Base-by-base conservation (phyloP, 495 filamentous ascomycete species). In the Hyaloscypha hepaticicola region DNA sequence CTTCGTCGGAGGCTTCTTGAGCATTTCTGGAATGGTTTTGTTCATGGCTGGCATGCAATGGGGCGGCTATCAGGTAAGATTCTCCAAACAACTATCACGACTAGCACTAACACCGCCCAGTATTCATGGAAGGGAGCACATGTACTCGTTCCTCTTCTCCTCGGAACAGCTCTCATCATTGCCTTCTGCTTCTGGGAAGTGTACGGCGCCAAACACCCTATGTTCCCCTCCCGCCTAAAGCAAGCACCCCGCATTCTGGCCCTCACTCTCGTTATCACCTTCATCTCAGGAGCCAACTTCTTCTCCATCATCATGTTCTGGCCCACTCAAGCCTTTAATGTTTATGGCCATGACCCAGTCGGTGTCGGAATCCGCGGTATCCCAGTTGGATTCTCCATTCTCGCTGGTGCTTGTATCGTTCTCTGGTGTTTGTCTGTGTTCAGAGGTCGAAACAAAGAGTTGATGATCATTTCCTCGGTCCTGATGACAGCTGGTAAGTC, bases 241-340 rank as follows among this genome's bases (percentile, higher is more conserved):
- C 82, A 87, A 68, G 85, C 84, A 27, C 85, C 88, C 49, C 82
- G 87, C 3, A 88, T 84, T 8, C 77, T 92, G 3, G 75, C 78
- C 21, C 74, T 91, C 6, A 91, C 87, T 0, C 76, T 92, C 2
- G 72, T 92, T 58, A 91, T 92, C 70, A 91, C 88, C 16, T 89
- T 88, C 74, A 89, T 92, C 58, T 87, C 83, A 7, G 88, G 89
- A 5, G 87, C 88, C 63, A 90, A 90, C 69, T 92, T 90, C 82
- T 90, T 91, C 77, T 85, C 85, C 11, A 83, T 90, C 8, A 73
- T 92, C 49, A 82, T 92, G 74, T 87, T 92, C 68, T 91, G 88
- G 89, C 89, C 88, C 0, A 88, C 86, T 0, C 84, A 92, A 75
- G 85, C 87, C 0, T 90, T 87, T 77, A 91, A 91, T 68, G 87